A percentile compares a stretch with the other conserved stretches of the same genome.
phyloP scores from a whole-genome alignment of 208 protist genomes.

The Polymyxa betae region DNA sequence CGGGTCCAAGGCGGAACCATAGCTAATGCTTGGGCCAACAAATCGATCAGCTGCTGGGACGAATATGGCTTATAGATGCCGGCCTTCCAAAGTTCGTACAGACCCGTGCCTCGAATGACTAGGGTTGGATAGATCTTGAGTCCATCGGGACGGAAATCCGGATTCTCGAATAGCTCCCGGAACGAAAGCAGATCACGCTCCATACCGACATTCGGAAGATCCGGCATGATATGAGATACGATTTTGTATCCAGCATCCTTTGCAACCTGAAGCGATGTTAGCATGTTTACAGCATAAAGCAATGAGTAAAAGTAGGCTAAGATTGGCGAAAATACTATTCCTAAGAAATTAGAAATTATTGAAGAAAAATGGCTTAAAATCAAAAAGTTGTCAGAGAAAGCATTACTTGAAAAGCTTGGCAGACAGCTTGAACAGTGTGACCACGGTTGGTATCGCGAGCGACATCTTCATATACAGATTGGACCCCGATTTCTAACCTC shows the following conservation, averaged over 20 bases:
- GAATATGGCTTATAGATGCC: constrained; percentile 65
- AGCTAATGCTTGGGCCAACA: constrained; percentile 89
- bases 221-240: constrained; percentile 98
- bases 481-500: constrained; percentile 97
- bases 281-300: no score
- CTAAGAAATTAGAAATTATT: neutral
- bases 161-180: constrained; percentile 89
- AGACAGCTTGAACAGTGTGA: constrained; percentile 87
- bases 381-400: neutral
- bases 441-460: constrained; percentile 86
- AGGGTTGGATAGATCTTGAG: constrained; percentile 98
- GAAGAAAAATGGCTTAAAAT: neutral
- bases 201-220: constrained; percentile 91
- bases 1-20: constrained; percentile 97
- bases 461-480: constrained; percentile 95
- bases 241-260: constrained; percentile 98
- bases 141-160: constrained; percentile 92
- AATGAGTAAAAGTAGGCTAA: no score
- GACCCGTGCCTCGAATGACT: constrained; percentile 95
- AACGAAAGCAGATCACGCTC: constrained; percentile 64
- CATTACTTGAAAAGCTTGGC: constrained; percentile 80
- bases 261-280: constrained; percentile 74
- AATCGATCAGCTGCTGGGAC: constrained; percentile 77
- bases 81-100: constrained; percentile 92
- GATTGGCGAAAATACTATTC: neutral